Base-by-base conservation (phyloP, 768 basidiomycete species). In the Pleurotus djamor region DNA sequence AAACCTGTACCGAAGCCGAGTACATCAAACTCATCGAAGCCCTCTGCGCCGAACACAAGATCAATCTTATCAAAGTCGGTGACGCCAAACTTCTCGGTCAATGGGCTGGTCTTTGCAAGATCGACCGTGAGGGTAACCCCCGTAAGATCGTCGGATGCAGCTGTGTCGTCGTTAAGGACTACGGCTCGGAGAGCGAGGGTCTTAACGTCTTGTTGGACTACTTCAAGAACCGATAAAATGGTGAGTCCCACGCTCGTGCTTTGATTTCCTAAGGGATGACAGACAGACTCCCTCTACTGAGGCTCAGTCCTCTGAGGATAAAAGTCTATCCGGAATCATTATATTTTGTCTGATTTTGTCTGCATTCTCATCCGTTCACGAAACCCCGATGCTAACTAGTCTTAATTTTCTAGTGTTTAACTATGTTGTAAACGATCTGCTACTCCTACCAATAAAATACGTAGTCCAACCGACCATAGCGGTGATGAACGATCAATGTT, bases 21-120 rank as follows among this genome's bases (percentile, higher is more conserved):
- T 98, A 99, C 85, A 92, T 97, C 87, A 98, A 98, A 83, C 93
- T 99, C 81, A 97, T 99, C 67, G 96, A 98, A 80, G 96, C 96
- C 52, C 94, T 99, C 72, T 98, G 96, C 74, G 91, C 94, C 63
- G 95, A 97, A 81, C 96, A 98, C 88, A 96, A 96, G 79, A 98
- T 98, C 81, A 94, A 95, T 83, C 81, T 99, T 64, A 98, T 99
- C 92, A 98, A 98, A 81, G 93, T 96, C 66, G 92, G 92, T 68
- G 96, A 98, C 76, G 91, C 94, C 71, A 99, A 99, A 80, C 87
- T 96, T 65, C 91, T 99, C 70, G 96, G 96, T 37, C 93, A 91
- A 66, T 98, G 96, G 96, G 95, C 94, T 67, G 96, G 96, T 71
- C 86, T 99, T 63, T 98, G 96, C 89, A 99, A 99, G 85, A 96